These are phyloP conservation scores for Gnomoniopsis smithogilvyi DNA, from an alignment of 2,329 filamentous ascomycete genomes.

Conservation along the genomic window DNA sequence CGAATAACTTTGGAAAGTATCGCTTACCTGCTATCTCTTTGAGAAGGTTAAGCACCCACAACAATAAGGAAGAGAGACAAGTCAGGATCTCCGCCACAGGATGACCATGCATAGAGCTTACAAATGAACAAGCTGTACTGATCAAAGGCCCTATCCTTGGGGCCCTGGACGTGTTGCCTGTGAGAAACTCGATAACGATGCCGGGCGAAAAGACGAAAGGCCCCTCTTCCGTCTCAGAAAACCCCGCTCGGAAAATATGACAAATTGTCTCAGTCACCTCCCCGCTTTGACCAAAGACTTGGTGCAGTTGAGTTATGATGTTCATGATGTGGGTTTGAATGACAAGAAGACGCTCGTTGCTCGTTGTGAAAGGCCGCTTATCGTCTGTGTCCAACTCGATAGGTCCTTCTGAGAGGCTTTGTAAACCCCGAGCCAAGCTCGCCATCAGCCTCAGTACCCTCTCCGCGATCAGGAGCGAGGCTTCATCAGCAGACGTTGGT, in stretches of 20 bases:
- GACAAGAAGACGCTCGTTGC: slow-evolving; percentile 22
- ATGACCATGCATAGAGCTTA: slow-evolving; percentile 54
- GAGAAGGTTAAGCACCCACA: slow-evolving; percentile 62
- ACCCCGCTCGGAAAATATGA: slow-evolving; percentile 68
- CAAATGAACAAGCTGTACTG: slow-evolving; percentile 67
- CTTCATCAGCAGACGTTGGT: slow-evolving; percentile 34
- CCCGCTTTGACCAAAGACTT: slow-evolving; percentile 53
- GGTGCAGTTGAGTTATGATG: slow-evolving; percentile 45
- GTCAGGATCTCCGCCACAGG: slow-evolving; percentile 40
- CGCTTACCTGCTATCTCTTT: slow-evolving; percentile 56
- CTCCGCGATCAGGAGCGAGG: slow-evolving; percentile 46
- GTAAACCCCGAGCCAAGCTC: slow-evolving; percentile 69
- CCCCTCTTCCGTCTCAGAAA: slow-evolving; percentile 69
- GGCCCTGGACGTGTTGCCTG: slow-evolving; percentile 47
- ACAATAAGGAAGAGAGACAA: slow-evolving; percentile 51
- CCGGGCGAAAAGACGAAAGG: slow-evolving; percentile 72
- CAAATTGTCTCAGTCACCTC: slow-evolving; percentile 73
- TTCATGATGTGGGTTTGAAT: slow-evolving; percentile 46
- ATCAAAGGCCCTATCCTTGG: slow-evolving; percentile 68
- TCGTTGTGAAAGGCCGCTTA: slow-evolving; percentile 15
- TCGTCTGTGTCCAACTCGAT: slow-evolving; percentile 61
- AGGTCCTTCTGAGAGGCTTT: slow-evolving; percentile 62
- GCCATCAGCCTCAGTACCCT: slow-evolving; percentile 65
- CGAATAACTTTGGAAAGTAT: not conserved
- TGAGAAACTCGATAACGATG: slow-evolving; percentile 65